Percentiles rank a stretch among this genome's conserved stretches.
Evolutionary conservation across 169 alveolate species (phyloP).

Genomic region (Babesia bigemina): DNA sequence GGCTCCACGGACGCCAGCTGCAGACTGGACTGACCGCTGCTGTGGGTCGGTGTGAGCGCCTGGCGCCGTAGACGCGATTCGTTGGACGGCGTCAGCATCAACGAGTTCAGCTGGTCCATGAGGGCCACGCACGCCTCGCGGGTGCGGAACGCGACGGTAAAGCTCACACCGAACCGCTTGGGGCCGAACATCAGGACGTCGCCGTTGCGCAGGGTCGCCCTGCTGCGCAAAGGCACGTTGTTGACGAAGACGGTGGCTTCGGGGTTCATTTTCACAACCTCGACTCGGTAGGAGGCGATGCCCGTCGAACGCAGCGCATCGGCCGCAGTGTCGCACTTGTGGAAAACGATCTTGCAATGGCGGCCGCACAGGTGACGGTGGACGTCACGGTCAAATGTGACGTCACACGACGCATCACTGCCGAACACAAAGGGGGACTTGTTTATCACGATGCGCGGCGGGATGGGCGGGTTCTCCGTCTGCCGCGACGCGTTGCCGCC

Average conservation of each 20-base stretch:
- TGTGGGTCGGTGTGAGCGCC: background rate
- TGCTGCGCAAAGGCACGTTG: constrained; percentile 1
- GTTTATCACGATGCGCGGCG: constrained; percentile 27
- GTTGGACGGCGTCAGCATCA: constrained; percentile 33
- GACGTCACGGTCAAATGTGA: constrained; percentile 8
- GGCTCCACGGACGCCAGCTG: background rate
- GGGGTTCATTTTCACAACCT: constrained; percentile 1
- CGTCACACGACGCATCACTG: constrained; percentile 47
- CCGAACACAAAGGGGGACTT: constrained; percentile 56
- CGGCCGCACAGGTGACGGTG: constrained; percentile 3
- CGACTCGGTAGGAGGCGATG: constrained; percentile 25
- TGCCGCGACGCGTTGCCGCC: background rate
- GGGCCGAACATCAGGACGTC: constrained; percentile 44
- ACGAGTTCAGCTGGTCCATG: constrained; percentile 20
- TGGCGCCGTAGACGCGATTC: background rate
- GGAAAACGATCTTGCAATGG: constrained; percentile 35
- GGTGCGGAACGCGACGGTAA: constrained; percentile 29
- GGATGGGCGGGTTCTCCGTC: background rate
- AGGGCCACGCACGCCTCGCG: constrained; percentile 30
- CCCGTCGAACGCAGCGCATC: background rate
- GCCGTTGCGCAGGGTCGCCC: constrained; percentile 15
- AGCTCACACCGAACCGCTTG: constrained; percentile 3
- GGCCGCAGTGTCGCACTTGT: background rate
- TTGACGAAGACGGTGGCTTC: constrained; percentile 42
- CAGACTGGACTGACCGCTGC: background rate